These are phyloP conservation scores for Yamadazyma phyllophila DNA, from an alignment of 805 yeast species.

Conservation along the genomic window DNA sequence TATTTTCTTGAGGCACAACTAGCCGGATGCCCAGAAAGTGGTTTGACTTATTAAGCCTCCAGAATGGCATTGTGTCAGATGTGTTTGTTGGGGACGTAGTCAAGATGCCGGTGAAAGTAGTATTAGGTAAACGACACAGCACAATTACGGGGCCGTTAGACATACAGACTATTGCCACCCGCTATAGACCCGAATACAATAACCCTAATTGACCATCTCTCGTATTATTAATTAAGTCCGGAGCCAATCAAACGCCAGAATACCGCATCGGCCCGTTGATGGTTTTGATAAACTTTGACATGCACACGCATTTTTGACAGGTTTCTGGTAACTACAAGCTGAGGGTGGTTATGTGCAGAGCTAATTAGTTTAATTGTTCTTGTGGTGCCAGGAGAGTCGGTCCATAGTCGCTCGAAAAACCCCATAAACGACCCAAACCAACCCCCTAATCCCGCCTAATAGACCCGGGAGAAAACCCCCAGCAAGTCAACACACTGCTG, in stretches of 20 bases:
- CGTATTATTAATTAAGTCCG: background rate
- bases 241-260: constrained; percentile 8
- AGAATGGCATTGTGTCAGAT: background rate
- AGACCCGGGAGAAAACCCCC: too few relatives aligned
- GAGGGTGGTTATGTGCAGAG: background rate
- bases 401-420: too few relatives aligned
- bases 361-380: background rate
- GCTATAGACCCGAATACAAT: too few relatives aligned
- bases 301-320: constrained; percentile 2
- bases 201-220: background rate
- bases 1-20: too few relatives aligned
- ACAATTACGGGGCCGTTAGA: too few relatives aligned
- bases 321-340: background rate
- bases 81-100: background rate
- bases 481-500: too few relatives aligned
- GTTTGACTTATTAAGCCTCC: background rate
- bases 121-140: too few relatives aligned
- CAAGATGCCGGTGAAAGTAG: too few relatives aligned
- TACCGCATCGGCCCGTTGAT: constrained; percentile 1
- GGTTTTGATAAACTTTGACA: constrained; percentile 4
- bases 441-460: too few relatives aligned
- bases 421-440: too few relatives aligned
- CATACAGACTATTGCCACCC: background rate
- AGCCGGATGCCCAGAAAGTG: background rate
- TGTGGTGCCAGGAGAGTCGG: too few relatives aligned